Base-by-base conservation (phyloP, 2,329 filamentous ascomycete species). In the Stemphylium beticola region DNA sequence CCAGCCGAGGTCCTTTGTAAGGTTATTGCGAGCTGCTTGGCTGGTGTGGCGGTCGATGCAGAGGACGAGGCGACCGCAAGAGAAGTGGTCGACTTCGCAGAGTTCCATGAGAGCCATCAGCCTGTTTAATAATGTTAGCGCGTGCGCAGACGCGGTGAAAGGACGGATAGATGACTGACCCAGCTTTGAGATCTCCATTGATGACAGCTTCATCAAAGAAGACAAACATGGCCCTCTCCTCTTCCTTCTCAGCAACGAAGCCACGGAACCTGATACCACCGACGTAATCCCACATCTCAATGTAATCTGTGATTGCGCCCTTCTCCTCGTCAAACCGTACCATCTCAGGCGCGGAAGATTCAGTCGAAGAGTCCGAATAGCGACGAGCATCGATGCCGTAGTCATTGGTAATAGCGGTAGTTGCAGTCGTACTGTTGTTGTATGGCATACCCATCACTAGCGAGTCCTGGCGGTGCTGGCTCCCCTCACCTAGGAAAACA, bases 401-500 rank as follows among this genome's bases (percentile, higher is more conserved):
- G 62, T 73, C 61, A 64, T 68, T 71, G 55, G 64, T 64, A 57
- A 64, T 61, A 52, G 60, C 61, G 57, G 55, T 67, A 60, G 76
- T 54, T 45, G 46, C 51, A 43, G 26, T 49, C 39, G 45, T 53
- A 41, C 24, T 47, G 38, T 29, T 32, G 22, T 39, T 38, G 37
- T 36, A 54, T 44, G 46, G 77, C 87, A 87, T 86, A 93, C 86
- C 88, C 87, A 90, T 87, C 85, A 89, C 88, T 86, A 89, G 86
- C 86, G 91, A 93, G 89, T 86, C 89, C 86, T 87, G 84, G 82
- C 81, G 80, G 77, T 80, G 85, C 83, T 81, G 78, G 81, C 87
- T 87, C 90, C 89, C 87, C 92, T 96, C 92, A 96, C 91, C 93
- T 85, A 89, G 90, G 87, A 97, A 96, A 83, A 91, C 89, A 82